Percentiles rank a stretch among this genome's conserved stretches.
Conservation (phyloP, 2,329 filamentous ascomycete genomes). For the Fusarium buharicum region DNA sequence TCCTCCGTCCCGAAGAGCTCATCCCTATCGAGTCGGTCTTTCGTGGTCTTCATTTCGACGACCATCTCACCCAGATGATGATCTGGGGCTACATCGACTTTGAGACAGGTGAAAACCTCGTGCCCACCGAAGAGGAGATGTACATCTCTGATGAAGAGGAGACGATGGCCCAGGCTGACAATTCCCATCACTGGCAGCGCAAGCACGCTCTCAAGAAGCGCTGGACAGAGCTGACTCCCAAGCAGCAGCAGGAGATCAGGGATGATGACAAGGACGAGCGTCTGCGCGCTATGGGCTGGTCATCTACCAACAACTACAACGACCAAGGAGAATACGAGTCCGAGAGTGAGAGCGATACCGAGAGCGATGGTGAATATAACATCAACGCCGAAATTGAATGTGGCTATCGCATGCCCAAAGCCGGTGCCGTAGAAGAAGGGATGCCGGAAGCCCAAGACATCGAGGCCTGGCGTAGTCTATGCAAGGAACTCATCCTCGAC, state of each 20-base stretch:
- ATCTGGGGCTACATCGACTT: slow-evolving; percentile 71
- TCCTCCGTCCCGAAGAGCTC: slow-evolving; percentile 68
- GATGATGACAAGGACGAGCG: slow-evolving; percentile 51
- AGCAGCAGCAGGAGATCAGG: slow-evolving; percentile 54
- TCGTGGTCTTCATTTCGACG: slow-evolving; percentile 63
- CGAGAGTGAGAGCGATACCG: slow-evolving; percentile 26
- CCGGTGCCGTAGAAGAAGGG: background rate
- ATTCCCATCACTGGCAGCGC: slow-evolving; percentile 54
- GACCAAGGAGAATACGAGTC: slow-evolving; percentile 25
- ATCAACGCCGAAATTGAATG: slow-evolving; percentile 32
- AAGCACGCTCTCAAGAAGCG: slow-evolving; percentile 59
- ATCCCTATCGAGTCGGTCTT: slow-evolving; percentile 65
- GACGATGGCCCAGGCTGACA: slow-evolving; percentile 48
- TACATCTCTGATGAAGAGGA: slow-evolving; percentile 62
- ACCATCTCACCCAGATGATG: slow-evolving; percentile 66
- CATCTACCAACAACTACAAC: slow-evolving; percentile 39
- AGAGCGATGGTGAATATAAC: slow-evolving; percentile 29
- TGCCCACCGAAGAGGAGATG: slow-evolving; percentile 61
- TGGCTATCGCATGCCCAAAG: slow-evolving; percentile 32
- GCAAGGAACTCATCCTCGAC: slow-evolving; percentile 10
- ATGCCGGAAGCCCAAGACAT: slow-evolving; percentile 7
- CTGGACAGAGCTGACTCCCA: slow-evolving; percentile 52
- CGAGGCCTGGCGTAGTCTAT: slow-evolving; percentile 15
- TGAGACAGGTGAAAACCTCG: slow-evolving; percentile 60
- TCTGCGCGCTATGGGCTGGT: slow-evolving; percentile 51